Evolutionary conservation across 2,329 filamentous ascomycete species (phyloP).

Genomic region (Lasiodiplodia gonubiensis): DNA sequence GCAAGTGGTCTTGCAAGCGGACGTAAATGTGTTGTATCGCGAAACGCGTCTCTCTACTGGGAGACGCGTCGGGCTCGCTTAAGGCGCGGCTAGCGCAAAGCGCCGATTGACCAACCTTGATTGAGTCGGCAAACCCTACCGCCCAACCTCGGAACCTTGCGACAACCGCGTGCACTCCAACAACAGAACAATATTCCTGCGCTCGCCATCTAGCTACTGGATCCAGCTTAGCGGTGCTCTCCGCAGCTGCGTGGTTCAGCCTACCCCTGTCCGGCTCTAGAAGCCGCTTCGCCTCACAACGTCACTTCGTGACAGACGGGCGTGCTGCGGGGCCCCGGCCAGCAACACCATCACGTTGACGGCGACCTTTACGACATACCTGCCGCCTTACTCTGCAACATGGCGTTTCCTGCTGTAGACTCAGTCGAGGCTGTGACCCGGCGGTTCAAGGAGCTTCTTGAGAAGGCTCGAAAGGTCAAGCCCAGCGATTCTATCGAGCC

Average conservation of each 20-base stretch:
- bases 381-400: constrained; percentile 27
- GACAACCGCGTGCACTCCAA: neutral
- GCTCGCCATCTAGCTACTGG: neutral
- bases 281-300: neutral
- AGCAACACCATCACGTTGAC: neutral
- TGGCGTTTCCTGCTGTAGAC: constrained; percentile 38
- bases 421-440: constrained; percentile 38
- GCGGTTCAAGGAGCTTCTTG: constrained; percentile 49
- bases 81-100: constrained; percentile 23
- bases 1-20: neutral
- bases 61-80: constrained; percentile 31
- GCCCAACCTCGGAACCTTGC: neutral
- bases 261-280: neutral
- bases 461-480: constrained; percentile 49
- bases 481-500: constrained; percentile 50
- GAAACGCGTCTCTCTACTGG: constrained; percentile 23
- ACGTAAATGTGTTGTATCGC: constrained; percentile 28
- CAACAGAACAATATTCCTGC: neutral
- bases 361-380: neutral
- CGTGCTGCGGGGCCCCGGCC: neutral
- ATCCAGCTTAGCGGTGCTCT: neutral
- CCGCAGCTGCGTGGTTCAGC: neutral
- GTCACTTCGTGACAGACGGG: neutral
- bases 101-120: constrained; percentile 9
- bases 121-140: neutral